phyloP scores from a whole-genome alignment of 1,284 basidiomycete species.

The Cerrena zonata region DNA sequence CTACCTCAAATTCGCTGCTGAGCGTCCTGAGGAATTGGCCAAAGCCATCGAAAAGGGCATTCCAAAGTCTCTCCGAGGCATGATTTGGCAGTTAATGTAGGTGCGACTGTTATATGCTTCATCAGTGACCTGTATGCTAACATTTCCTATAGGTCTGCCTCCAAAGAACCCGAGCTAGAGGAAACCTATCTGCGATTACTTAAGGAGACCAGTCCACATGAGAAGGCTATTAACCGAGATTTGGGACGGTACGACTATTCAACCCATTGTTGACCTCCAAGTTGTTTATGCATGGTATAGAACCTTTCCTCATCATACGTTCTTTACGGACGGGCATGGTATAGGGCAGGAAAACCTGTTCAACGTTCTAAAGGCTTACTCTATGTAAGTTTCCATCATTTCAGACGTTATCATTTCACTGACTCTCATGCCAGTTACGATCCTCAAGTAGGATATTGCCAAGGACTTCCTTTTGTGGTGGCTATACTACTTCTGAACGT shows the following conservation, averaged over 20 bases:
- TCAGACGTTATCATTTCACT: constrained; percentile 12
- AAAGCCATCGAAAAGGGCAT: constrained; percentile 90
- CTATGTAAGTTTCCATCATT: constrained; percentile 50
- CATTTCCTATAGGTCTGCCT: constrained; percentile 57
- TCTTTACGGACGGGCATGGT: constrained; percentile 87
- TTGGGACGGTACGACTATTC: constrained; percentile 58
- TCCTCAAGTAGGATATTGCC: constrained; percentile 92
- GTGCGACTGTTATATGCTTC: constrained; percentile 14
- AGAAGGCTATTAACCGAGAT: constrained; percentile 91
- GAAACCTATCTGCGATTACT: constrained; percentile 78
- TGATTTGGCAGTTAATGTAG: constrained; percentile 98
- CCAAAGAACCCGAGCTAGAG: constrained; percentile 87
- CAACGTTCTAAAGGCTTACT: constrained; percentile 97
- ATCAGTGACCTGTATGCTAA: constrained; percentile 2
- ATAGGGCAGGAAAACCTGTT: constrained; percentile 95
- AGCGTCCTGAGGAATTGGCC: constrained; percentile 74
- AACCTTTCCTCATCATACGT: constrained; percentile 96
- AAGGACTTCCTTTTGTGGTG: constrained; percentile 92
- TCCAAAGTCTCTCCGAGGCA: constrained; percentile 79
- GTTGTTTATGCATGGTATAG: constrained; percentile 33
- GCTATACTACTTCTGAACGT: constrained; percentile 90
- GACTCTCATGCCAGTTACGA: constrained; percentile 70
- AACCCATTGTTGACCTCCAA: not conserved
- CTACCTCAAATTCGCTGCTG: constrained; percentile 79
- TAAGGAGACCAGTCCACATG: constrained; percentile 81